phyloP scores from a whole-genome alignment of 1,284 basidiomycete genomes.

The Fomitopsis pinicola region DNA sequence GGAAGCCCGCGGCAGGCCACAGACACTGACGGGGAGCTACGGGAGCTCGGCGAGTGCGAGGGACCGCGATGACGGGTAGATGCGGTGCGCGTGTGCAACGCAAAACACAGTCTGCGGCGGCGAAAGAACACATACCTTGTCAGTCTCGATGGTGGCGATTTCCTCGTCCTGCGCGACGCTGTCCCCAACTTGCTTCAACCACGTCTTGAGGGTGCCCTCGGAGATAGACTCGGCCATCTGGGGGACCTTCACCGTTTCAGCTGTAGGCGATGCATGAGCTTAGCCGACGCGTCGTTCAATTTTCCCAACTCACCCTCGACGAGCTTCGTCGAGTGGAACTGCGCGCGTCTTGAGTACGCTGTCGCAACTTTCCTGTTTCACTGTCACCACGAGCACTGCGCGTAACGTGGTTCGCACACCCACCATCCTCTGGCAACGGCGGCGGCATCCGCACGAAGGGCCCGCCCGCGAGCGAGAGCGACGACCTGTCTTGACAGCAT shows the following conservation, averaged over 20 bases:
- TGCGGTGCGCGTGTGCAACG: background rate
- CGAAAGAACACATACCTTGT: conserved; percentile 67
- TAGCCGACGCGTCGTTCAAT: conserved; percentile 10
- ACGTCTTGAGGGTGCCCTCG: conserved; percentile 95
- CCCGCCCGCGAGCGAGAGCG: conserved; percentile 59
- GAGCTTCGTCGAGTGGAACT: conserved; percentile 67
- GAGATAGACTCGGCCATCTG: conserved; percentile 99
- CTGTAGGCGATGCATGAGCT: conserved; percentile 30
- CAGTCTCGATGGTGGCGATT: conserved; percentile 97
- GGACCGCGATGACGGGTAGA: background rate
- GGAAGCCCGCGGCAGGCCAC: background rate
- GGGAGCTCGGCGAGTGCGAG: background rate
- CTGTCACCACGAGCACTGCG: conserved; percentile 2
- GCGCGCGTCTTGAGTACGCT: conserved; percentile 45
- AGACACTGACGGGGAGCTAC: background rate
- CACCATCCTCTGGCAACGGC: conserved; percentile 51
- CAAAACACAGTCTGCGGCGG: background rate
- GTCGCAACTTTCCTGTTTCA: conserved; percentile 38
- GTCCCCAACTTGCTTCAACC: conserved; percentile 94
- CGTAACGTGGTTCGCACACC: background rate
- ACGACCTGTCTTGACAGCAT: conserved; percentile 75
- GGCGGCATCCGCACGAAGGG: conserved; percentile 36
- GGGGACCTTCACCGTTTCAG: conserved; percentile 93
- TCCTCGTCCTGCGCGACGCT: conserved; percentile 91
- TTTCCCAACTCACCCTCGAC: conserved; percentile 52